These are phyloP conservation scores for Coemansia asiatica DNA, from an alignment of 192 early-diverging fungal genomes.

Conservation along the genomic window DNA sequence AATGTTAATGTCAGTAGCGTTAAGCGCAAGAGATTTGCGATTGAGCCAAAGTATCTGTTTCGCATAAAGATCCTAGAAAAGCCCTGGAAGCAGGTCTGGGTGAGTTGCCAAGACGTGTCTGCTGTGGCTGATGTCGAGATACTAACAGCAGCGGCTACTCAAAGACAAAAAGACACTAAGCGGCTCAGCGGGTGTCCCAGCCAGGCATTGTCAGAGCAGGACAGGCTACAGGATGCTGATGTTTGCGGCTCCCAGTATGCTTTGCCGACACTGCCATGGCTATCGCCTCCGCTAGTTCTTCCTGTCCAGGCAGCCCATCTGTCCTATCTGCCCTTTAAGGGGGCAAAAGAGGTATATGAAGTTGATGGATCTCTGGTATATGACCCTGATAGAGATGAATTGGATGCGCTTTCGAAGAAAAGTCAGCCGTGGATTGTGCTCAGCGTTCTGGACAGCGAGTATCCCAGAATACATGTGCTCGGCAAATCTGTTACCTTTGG, in stretches of 20 bases:
- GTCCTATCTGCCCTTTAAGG: conserved; percentile 27
- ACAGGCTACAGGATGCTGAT: not conserved
- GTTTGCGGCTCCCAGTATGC: not conserved
- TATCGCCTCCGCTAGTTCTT: conserved; percentile 34
- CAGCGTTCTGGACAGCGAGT: conserved; percentile 21
- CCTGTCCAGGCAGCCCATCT: conserved; percentile 36
- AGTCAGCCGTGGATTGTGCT: conserved; percentile 24
- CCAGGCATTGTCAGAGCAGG: not conserved
- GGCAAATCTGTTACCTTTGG: conserved; percentile 25
- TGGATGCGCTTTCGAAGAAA: not conserved
- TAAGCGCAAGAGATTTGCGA: not conserved
- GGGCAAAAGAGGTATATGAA: conserved; percentile 26
- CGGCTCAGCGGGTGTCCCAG: not conserved
- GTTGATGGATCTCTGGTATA: conserved; percentile 23
- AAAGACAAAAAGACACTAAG: not conserved
- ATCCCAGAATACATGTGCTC: conserved; percentile 21
- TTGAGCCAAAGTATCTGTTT: conserved; percentile 17
- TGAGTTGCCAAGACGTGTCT: conserved; percentile 8
- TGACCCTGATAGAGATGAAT: conserved; percentile 16
- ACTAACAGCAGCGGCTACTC: not conserved
- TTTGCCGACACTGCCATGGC: not conserved
- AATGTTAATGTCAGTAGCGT: not conserved
- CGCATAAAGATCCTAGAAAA: conserved; percentile 20
- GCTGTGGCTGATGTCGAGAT: not conserved
- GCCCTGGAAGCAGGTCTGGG: conserved; percentile 48